phyloP scores from a whole-genome alignment of 2,329 filamentous ascomycete genomes.

The Claviceps fusiformis region DNA sequence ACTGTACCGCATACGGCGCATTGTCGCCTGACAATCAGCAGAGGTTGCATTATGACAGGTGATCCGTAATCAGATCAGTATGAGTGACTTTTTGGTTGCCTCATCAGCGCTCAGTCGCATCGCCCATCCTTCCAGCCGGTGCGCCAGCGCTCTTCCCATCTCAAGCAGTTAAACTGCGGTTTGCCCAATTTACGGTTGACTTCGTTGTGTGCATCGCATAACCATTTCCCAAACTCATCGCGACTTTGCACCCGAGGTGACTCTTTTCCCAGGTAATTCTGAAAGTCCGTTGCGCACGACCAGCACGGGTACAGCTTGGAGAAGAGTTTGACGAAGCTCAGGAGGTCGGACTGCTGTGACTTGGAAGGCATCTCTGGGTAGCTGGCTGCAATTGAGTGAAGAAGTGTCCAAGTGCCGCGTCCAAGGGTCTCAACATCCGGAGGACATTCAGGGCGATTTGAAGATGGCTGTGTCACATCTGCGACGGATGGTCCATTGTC shows the following conservation, averaged over 20 bases:
- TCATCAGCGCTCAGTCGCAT: conserved; percentile 31
- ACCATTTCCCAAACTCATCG: conserved; percentile 66
- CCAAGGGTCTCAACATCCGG: conserved; percentile 82
- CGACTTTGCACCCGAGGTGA: conserved; percentile 45
- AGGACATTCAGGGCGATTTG: conserved; percentile 56
- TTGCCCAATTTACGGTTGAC: conserved; percentile 88
- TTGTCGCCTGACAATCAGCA: not conserved
- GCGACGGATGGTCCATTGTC: conserved; percentile 11
- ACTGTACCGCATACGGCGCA: not conserved
- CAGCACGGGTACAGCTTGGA: conserved; percentile 88
- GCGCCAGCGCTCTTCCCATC: conserved; percentile 90
- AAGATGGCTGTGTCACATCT: conserved; percentile 20
- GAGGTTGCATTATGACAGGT: not conserved
- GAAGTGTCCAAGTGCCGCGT: conserved; percentile 79
- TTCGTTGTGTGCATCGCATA: conserved; percentile 77
- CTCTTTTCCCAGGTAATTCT: conserved; percentile 61
- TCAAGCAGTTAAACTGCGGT: conserved; percentile 72
- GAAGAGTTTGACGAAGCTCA: conserved; percentile 67
- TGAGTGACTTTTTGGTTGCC: not conserved
- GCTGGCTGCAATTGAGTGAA: conserved; percentile 79
- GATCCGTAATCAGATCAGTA: not conserved
- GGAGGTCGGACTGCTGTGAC: conserved; percentile 61
- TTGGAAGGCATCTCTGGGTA: conserved; percentile 62
- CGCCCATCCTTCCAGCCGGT: conserved; percentile 68
- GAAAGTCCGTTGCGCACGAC: conserved; percentile 89